phyloP scores from a whole-genome alignment of 306 rosid genomes.

The Luffa aegyptiaca region DNA sequence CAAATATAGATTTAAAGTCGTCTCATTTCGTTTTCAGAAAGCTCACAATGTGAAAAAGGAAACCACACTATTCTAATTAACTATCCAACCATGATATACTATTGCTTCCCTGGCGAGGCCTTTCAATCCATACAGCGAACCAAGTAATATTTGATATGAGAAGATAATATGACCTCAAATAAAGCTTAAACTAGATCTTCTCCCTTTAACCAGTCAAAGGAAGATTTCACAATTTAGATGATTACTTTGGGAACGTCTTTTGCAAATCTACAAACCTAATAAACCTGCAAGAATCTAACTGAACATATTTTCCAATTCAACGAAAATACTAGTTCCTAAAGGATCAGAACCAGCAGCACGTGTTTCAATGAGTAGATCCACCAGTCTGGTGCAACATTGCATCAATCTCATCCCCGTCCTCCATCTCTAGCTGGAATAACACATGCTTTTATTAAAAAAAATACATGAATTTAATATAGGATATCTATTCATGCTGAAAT shows the following conservation, averaged over 20 bases:
- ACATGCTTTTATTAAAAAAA: background rate
- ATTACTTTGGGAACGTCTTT: background rate
- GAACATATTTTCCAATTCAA: background rate
- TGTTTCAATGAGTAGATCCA: conserved; percentile 19
- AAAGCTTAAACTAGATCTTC: background rate
- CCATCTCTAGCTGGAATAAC: conserved; percentile 48
- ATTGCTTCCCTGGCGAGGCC: background rate
- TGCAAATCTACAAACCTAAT: background rate
- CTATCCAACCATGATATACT: too few relatives aligned
- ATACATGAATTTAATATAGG: background rate
- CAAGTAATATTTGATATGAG: background rate
- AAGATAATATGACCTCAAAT: background rate
- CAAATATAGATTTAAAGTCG: too few relatives aligned
- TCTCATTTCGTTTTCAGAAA: too few relatives aligned
- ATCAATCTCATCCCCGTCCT: conserved; percentile 66
- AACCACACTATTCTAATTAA: too few relatives aligned
- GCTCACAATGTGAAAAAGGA: too few relatives aligned
- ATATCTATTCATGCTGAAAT: background rate
- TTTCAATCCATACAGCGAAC: background rate
- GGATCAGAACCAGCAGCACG: conserved; percentile 6
- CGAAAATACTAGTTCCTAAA: background rate
- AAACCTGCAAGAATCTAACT: background rate
- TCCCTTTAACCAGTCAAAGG: background rate
- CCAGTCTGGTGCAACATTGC: conserved; percentile 74
- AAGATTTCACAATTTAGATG: background rate